These are phyloP conservation scores for Geotrichum australiense DNA, from an alignment of 1,139 yeast species.

Conservation along the genomic window DNA sequence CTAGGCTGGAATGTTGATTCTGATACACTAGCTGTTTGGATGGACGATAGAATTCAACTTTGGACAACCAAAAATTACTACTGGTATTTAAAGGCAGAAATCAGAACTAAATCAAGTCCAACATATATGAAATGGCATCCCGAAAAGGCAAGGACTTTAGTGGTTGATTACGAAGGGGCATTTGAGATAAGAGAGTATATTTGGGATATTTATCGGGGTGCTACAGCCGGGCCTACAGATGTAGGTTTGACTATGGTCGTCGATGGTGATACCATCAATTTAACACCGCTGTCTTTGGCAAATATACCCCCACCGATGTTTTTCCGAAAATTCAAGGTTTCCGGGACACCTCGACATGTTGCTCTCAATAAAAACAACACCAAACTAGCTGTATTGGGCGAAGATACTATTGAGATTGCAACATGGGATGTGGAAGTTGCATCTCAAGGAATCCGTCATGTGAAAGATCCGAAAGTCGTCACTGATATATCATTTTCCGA, in stretches of 20 bases:
- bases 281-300: conserved; percentile 80
- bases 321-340: conserved; percentile 54
- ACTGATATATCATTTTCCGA: conserved; percentile 34
- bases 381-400: conserved; percentile 51
- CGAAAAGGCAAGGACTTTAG: conserved; percentile 70
- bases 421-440: conserved; percentile 29
- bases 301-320: conserved; percentile 95
- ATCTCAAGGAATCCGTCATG: conserved; percentile 23
- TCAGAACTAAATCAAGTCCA: conserved; percentile 38
- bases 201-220: conserved; percentile 58
- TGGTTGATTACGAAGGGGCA: conserved; percentile 37
- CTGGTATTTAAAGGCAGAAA: conserved; percentile 88
- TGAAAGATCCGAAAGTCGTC: conserved; percentile 44
- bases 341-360: conserved; percentile 51
- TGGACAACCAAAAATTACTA: conserved; percentile 94
- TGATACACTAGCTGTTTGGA: conserved; percentile 66
- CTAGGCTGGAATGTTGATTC: conserved; percentile 80
- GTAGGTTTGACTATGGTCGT: conserved; percentile 72
- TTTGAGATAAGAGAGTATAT: conserved; percentile 67
- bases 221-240: conserved; percentile 60
- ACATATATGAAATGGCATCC: conserved; percentile 73
- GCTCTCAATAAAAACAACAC: conserved; percentile 60
- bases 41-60: conserved; percentile 57
- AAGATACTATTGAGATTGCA: conserved; percentile 39
- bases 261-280: conserved; percentile 66